A percentile compares a stretch with the other conserved stretches of the same genome.
Evolutionary conservation across 768 basidiomycete genomes (phyloP).

Genomic region (Suillus occidentalis): DNA sequence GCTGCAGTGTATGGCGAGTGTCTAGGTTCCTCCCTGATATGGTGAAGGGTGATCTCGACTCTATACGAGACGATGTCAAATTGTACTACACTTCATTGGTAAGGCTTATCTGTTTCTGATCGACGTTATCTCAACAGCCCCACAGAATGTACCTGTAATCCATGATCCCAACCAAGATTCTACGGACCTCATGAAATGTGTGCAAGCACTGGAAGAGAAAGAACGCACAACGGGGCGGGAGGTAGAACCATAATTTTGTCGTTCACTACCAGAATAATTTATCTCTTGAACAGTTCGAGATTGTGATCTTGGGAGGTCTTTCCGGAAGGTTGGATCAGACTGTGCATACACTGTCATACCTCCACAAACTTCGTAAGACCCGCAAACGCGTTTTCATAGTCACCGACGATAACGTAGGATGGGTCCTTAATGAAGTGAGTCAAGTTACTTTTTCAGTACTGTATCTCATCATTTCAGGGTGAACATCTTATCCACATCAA

Average conservation of each 20-base stretch:
- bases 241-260: conserved; percentile 30
- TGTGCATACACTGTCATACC: conserved; percentile 79
- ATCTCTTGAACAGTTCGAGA: conserved; percentile 48
- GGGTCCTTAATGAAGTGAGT: conserved; percentile 79
- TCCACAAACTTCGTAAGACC: conserved; percentile 73
- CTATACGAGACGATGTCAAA: conserved; percentile 72
- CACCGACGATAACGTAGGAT: conserved; percentile 89
- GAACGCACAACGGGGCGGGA: conserved; percentile 44
- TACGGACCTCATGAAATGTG: conserved; percentile 97
- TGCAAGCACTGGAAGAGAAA: conserved; percentile 57
- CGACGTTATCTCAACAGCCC: neutral
- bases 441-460: neutral
- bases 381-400: conserved; percentile 67
- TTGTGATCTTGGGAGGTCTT: conserved; percentile 84
- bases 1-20: conserved; percentile 6
- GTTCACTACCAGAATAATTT: neutral
- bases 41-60: conserved; percentile 95
- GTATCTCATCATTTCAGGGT: conserved; percentile 51
- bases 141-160: conserved; percentile 65
- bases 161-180: conserved; percentile 75
- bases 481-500: conserved; percentile 79
- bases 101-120: conserved; percentile 6
- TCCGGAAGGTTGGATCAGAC: conserved; percentile 94
- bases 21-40: conserved; percentile 75
- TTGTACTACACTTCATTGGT: conserved; percentile 66